A percentile compares a stretch with the other conserved stretches of the same genome.
These are phyloP conservation scores for Monosporozyma servazzii DNA, from an alignment of 805 yeast genomes.

Conservation along the genomic window DNA sequence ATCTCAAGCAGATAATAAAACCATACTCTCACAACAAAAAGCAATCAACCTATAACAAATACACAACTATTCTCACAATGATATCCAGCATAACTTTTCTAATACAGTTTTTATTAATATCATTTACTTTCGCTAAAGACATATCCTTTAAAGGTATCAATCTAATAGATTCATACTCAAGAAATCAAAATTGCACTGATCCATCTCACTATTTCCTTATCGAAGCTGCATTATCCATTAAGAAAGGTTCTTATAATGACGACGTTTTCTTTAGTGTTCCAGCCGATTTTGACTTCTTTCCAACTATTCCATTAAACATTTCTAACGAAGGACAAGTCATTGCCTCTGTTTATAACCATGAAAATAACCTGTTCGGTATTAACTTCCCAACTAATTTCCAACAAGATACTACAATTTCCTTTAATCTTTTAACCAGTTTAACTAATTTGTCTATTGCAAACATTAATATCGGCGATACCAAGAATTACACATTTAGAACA, in stretches of 20 bases:
- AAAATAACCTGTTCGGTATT: constrained; percentile 16
- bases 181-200: constrained; percentile 17
- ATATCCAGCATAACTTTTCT: neutral
- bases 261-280: constrained; percentile 21
- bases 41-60: neutral
- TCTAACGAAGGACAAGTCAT: constrained; percentile 5
- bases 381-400: constrained; percentile 4
- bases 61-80: neutral
- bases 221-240: constrained; percentile 19
- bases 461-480: constrained; percentile 12
- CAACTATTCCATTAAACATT: constrained; percentile 15
- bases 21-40: neutral
- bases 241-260: constrained; percentile 11
- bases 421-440: constrained; percentile 21
- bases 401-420: constrained; percentile 14
- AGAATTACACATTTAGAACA: constrained; percentile 16
- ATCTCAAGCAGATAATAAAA: neutral
- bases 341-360: constrained; percentile 1
- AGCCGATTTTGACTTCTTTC: constrained; percentile 14
- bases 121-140: neutral
- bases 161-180: constrained; percentile 19
- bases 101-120: neutral
- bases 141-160: neutral
- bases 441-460: constrained; percentile 9
- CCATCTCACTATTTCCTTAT: constrained; percentile 23